Percentiles rank a stretch among this genome's conserved stretches.
Conservation (phyloP, 495 filamentous ascomycete genomes). For the Sordaria brevicollis region DNA sequence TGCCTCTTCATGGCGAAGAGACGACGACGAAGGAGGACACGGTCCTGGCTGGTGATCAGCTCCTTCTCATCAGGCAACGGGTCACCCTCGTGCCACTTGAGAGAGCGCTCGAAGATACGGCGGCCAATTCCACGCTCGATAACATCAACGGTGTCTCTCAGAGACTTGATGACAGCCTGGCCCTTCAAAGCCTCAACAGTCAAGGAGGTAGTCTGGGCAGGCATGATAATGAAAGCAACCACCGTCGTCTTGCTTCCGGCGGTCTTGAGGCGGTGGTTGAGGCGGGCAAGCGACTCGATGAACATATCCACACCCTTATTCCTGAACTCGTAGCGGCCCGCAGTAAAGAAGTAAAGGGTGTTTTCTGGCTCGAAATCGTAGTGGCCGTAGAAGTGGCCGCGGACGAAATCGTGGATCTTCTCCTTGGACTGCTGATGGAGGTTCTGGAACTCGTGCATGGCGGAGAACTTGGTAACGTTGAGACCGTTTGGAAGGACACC, state of each 20-base stretch:
- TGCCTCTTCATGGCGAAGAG: slow-evolving; percentile 94
- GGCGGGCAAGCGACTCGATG: slow-evolving; percentile 84
- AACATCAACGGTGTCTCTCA: slow-evolving; percentile 81
- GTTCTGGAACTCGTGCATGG: slow-evolving; percentile 98
- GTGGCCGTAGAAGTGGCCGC: slow-evolving; percentile 96
- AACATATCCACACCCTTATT: slow-evolving; percentile 99
- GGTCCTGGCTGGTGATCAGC: slow-evolving; percentile 79
- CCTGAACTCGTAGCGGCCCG: slow-evolving; percentile 91
- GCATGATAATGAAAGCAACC: slow-evolving; percentile 99
- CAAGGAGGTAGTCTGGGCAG: slow-evolving; percentile 89
- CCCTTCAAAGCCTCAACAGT: slow-evolving; percentile 95
- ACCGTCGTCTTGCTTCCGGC: slow-evolving; percentile 84
- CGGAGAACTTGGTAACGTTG: slow-evolving; percentile 97
- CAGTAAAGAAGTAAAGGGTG: slow-evolving; percentile 96
- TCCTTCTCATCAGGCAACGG: slow-evolving; percentile 93
- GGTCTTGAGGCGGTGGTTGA: slow-evolving; percentile 86
- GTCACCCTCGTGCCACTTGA: slow-evolving; percentile 91
- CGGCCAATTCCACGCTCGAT: slow-evolving; percentile 87
- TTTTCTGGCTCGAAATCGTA: slow-evolving; percentile 95
- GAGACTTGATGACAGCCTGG: slow-evolving; percentile 92
- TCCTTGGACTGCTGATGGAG: slow-evolving; percentile 91
- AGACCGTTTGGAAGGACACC: slow-evolving; percentile 93
- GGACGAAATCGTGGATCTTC: slow-evolving; percentile 96
- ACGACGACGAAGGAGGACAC: slow-evolving; percentile 81
- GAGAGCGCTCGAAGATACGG: slow-evolving; percentile 84